Evolutionary conservation across 805 yeast species (phyloP), one percentile per base, ranked within the genome.

Genomic region (Saccharomycopsis lassenensis): DNA sequence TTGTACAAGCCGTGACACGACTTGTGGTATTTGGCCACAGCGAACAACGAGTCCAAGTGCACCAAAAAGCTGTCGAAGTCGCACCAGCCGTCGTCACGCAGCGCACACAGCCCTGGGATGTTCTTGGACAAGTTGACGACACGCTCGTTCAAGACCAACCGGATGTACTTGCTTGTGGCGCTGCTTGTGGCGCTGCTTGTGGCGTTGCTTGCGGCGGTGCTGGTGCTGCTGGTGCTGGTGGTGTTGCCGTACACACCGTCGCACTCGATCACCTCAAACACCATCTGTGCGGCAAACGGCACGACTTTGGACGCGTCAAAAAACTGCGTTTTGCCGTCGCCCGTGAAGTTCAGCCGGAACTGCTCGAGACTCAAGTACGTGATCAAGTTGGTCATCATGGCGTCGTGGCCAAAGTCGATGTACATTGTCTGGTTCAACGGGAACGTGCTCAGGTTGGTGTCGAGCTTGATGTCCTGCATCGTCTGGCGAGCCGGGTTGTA

Each of bases 371-470:
- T 85, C 33, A 80, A 56, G 1, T 89, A 80, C 20, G 81, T 60
- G 47, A 76, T 58, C 47, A 67, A 74, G 25, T 76, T 59, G 43
- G 74, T 59, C 28, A 81, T 55, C 46, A 78, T 81, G 24, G 77
- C 68, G 44, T 74, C 61, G 50, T 83, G 93, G n/a, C 82, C 64
- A 60, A 81, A 77, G 46, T 74, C 78, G 46, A 79, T 62, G 63
- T 77, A 77, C 33, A 80, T 61, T 38, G 70, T 65, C 50, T 54
- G 70, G 41, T 61, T 65, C 14, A 55, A 45, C 14, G 67, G 67
- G 49, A 62, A 59, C 5, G 52, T 47, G 14, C 36, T 50, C 4
- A 45, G 40, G 37, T 34, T 33, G 33, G 39, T 25, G 31, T 51
- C 53, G 7, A 56, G 46, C 2, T 69, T 64, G 10, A 61, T 55